Conservation (phyloP, 75 land plant genomes). For the Pseudotsuga menziesii region DNA sequence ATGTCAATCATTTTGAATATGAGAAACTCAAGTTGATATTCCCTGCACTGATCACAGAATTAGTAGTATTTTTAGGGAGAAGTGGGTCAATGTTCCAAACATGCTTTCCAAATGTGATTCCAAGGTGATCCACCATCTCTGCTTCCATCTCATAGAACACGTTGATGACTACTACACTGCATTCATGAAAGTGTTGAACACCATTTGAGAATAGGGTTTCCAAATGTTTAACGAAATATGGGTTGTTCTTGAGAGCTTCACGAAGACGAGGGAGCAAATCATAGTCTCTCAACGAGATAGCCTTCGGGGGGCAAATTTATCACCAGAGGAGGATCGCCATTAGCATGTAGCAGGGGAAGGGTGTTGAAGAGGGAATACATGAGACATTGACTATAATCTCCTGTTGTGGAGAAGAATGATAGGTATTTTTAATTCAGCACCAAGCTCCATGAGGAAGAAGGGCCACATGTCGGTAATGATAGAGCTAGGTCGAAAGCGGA, state of each 20-base stretch:
- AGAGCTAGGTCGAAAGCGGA: not conserved
- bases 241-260: not conserved
- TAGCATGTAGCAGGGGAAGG: not conserved
- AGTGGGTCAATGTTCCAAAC: conserved; percentile 18
- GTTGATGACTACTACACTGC: conserved; percentile 10
- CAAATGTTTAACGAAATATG: not conserved
- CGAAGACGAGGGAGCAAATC: not conserved
- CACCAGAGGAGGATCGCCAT: not conserved
- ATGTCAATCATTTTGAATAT: not conserved
- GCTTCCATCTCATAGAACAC: conserved; percentile 18
- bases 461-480: not conserved
- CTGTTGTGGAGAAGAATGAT: not conserved
- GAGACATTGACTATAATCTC: not conserved
- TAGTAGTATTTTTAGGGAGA: not conserved
- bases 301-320: not conserved
- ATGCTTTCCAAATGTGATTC: not conserved
- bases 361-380: not conserved
- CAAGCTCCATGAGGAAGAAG: not conserved
- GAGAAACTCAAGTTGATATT: not conserved
- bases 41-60: not conserved
- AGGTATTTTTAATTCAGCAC: not conserved
- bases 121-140: not conserved
- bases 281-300: not conserved
- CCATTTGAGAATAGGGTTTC: not conserved
- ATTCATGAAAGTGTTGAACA: not conserved